A percentile compares a stretch with the other conserved stretches of the same genome.
phyloP scores from a whole-genome alignment of 169 alveolate species.

The Cardiosporidium cionae region DNA sequence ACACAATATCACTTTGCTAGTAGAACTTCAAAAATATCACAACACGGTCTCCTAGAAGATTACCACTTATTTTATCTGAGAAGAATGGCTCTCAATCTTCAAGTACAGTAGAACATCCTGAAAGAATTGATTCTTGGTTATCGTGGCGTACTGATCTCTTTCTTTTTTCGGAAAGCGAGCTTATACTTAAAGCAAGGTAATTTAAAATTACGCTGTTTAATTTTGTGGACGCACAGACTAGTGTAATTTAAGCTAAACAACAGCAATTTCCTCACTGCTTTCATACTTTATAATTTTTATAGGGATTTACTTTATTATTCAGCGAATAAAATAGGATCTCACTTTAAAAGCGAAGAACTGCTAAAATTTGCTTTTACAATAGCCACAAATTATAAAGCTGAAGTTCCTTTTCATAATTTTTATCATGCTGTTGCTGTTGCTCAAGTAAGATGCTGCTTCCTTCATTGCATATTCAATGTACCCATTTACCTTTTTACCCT shows the following conservation, averaged over 20 bases:
- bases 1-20: too few relatives aligned
- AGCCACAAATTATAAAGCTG: neutral
- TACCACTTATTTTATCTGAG: too few relatives aligned
- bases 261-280: too few relatives aligned
- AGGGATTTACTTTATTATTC: neutral
- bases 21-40: too few relatives aligned
- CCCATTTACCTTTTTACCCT: too few relatives aligned
- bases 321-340: neutral
- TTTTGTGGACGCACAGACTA: too few relatives aligned
- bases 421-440: constrained; percentile 31
- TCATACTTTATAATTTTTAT: neutral
- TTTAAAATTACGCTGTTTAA: too few relatives aligned
- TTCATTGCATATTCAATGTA: too few relatives aligned
- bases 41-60: too few relatives aligned
- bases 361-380: neutral
- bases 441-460: too few relatives aligned
- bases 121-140: neutral
- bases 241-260: neutral
- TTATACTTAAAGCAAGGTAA: neutral
- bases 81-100: too few relatives aligned
- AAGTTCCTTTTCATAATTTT: constrained; percentile 29
- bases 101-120: too few relatives aligned
- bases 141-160: neutral
- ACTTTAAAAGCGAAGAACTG: neutral
- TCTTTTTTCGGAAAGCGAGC: neutral